Base-by-base conservation (phyloP, 306 rosid genomes). In the Lathyrus sativus region DNA sequence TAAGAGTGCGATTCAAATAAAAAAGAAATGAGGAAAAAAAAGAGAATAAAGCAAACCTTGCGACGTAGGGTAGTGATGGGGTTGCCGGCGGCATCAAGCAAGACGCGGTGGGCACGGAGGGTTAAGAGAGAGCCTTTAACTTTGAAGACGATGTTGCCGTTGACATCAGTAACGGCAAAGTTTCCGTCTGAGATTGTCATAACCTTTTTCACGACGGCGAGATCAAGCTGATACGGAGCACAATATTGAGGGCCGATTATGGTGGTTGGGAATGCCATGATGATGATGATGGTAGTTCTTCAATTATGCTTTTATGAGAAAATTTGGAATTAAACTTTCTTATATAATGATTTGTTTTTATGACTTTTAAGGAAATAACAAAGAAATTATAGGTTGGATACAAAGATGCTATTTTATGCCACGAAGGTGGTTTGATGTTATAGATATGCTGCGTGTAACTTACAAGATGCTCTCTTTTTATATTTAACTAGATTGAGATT, bases 111-210 rank as follows among this genome's bases (percentile, higher is more conserved):
- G 7, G 76, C 79, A 45, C 46, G 83, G 6, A 72, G 28, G 15
- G 37, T 37, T 14, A 80, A 2, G 33, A 80, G 49, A 31, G 84
- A 59, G 2, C 75, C 87, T 10, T 74, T 81, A 0, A 88, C 70
- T 65, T 82, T 80, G 68, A 86, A 82, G 39, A 84, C 48, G n/a
- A 77, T 33, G 74, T 74, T 84, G 26, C 80, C 85, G 46, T 84
- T 82, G 0, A 76, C 13, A 41, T 85, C 95, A 0, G 82, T 76
- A 57, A 86, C 85, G 2, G 37, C 58, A 38, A 84, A 86, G 75
- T 67, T 78, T 2, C 75, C 85, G 10, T 70, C 80, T 1, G 75
- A 17, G 3, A 83, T 4, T 14, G 77, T 48, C 48, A 71, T 12
- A 4, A 78, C 83, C 55, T 88, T 81, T 53, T 65, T 68, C 10